Base-by-base conservation (phyloP, 805 yeast genomes). In the Cephaloascus fragrans region DNA sequence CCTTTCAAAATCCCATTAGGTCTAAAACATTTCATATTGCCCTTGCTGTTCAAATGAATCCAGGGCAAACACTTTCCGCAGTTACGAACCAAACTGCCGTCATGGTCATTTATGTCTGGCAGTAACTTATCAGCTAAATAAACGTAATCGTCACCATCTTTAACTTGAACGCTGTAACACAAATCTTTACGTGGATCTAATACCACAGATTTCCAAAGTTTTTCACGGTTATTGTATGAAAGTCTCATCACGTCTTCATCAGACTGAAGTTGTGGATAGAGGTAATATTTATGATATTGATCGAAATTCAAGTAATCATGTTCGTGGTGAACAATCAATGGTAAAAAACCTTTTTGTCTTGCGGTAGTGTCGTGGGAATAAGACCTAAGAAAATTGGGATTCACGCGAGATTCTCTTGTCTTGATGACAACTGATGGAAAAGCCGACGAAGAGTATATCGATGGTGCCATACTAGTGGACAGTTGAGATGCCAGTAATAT, bases 181-280 rank as follows among this genome's bases (percentile, higher is more conserved):
- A 47, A 42, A 45, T 76, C 83, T 2, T 44, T 41, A 34, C 81
- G 57, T 18, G 82, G 80, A 3, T 71, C 68, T 26, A 77, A 50
- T 4, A 77, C 62, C 14, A 77, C 77, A 37, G 61, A 64, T 29
- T 63, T 60, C 80, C 80, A 75, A 35, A 76, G 52, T 48, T 73
- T 69, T 35, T 73, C 75, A 39, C 75, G 57, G 3, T 75, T 62
- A 15, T 62, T 40, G 6, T 61, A 50, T 1, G 73, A 71, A 18
- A 74, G 46, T 36, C 58, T 63, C 3, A 60, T 33, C 10, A 36
- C 39, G 23, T 39, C 43, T n/a, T 43, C 39, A n/a, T 43, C 36
- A 19, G 39, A 41, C 6, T 23, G 12, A 8, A 8, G 10, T 23
- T 6, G 28, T 8, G 28, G 12, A 23, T 23, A 12, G 28, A 23